phyloP scores from a whole-genome alignment of 371 early-diverging fungal genomes.

The Mucor racemosus region DNA sequence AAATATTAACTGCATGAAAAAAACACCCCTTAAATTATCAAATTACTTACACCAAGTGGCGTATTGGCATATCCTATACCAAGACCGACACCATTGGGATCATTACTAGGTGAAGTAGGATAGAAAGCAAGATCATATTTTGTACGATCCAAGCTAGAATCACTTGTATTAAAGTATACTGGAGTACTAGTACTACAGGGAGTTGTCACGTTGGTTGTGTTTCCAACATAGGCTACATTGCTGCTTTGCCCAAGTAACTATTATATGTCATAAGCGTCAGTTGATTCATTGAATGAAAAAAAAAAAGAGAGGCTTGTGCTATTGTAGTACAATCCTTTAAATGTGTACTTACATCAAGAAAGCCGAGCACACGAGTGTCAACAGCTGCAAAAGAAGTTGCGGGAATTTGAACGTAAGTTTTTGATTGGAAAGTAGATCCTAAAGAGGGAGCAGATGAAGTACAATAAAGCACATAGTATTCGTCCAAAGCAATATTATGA shows the following conservation, averaged over 20 bases:
- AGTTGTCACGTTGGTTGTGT: constrained; percentile 25
- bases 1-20: no score
- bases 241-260: constrained; percentile 36
- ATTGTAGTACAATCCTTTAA: neutral
- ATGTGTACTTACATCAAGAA: constrained; percentile 32
- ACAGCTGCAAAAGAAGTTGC: constrained; percentile 33
- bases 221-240: constrained; percentile 27
- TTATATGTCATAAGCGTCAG: neutral
- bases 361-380: constrained; percentile 38
- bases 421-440: constrained; percentile 28
- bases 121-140: constrained; percentile 33
- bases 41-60: constrained; percentile 30
- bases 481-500: constrained; percentile 28
- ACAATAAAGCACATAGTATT: constrained; percentile 39
- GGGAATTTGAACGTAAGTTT: constrained; percentile 37
- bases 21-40: no score
- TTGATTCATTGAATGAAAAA: neutral
- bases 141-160: constrained; percentile 15
- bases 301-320: neutral
- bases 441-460: constrained; percentile 27
- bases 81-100: constrained; percentile 36
- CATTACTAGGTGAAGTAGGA: constrained; percentile 21
- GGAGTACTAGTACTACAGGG: constrained; percentile 8
- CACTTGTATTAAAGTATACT: constrained; percentile 8
- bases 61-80: constrained; percentile 26